phyloP scores from a whole-genome alignment of 192 early-diverging fungal genomes.

The Coemansia sp. region DNA sequence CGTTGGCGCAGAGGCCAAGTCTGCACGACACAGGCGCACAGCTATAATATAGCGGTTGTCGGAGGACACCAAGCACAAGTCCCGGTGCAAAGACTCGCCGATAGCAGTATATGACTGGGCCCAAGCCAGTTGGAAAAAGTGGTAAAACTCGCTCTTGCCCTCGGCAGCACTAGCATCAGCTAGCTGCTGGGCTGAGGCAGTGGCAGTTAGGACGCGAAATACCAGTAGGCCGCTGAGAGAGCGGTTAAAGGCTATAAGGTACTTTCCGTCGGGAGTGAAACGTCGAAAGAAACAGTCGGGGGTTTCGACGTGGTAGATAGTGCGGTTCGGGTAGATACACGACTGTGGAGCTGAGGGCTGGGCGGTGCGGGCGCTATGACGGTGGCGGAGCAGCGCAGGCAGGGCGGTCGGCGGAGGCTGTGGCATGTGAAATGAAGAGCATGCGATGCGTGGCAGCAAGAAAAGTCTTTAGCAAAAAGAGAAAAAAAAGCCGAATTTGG shows the following conservation, averaged over 20 bases:
- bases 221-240: conserved; percentile 39
- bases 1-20: not conserved
- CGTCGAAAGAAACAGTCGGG: conserved; percentile 51
- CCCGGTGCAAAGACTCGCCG: conserved; percentile 48
- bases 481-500: not conserved
- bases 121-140: conserved; percentile 47
- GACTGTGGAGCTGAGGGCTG: conserved; percentile 9
- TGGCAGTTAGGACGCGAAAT: conserved; percentile 26
- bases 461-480: not conserved
- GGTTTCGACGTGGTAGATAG: conserved; percentile 46
- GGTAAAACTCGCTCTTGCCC: conserved; percentile 43
- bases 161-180: conserved; percentile 8
- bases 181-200: conserved; percentile 32
- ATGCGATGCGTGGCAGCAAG: not conserved
- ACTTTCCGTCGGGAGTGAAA: conserved; percentile 52
- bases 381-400: conserved; percentile 30
- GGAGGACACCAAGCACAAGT: conserved; percentile 41
- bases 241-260: conserved; percentile 43
- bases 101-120: conserved; percentile 27
- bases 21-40: conserved; percentile 24
- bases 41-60: conserved; percentile 34
- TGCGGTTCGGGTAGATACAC: conserved; percentile 49
- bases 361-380: not conserved
- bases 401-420: conserved; percentile 5
- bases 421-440: not conserved